Evolutionary conservation across 352 stramenopile species (phyloP).

Genomic region (Globisporangium barbulae): DNA sequence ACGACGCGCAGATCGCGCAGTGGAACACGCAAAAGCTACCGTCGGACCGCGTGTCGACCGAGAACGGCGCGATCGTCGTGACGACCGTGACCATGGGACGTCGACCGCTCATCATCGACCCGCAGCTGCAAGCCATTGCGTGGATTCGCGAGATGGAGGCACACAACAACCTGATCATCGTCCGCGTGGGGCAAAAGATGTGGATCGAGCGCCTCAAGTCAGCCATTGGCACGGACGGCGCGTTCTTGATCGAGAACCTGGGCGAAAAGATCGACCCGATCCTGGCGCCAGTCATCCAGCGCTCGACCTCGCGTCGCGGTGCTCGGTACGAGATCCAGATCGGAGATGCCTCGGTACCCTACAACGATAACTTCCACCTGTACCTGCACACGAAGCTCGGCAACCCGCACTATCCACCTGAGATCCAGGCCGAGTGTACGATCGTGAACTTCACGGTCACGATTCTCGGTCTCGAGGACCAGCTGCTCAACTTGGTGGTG

Average conservation of each 20-base stretch:
- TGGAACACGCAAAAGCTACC: constrained; percentile 94
- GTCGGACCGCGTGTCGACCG: constrained; percentile 91
- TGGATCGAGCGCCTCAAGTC: constrained; percentile 93
- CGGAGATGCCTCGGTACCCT: constrained; percentile 92
- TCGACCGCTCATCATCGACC: constrained; percentile 92
- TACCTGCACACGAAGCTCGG: constrained; percentile 95
- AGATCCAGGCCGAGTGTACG: constrained; percentile 94
- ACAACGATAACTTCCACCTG: constrained; percentile 92
- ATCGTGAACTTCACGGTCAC: constrained; percentile 96
- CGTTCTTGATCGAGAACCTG: constrained; percentile 94
- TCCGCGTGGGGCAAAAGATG: constrained; percentile 93
- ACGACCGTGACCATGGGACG: constrained; percentile 89
- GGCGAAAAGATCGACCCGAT: constrained; percentile 94
- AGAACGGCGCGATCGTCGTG: constrained; percentile 92
- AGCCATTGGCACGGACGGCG: constrained; percentile 91
- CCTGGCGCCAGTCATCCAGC: constrained; percentile 92
- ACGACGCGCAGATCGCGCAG: constrained; percentile 90
- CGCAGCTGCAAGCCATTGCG: constrained; percentile 91
- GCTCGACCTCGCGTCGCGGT: constrained; percentile 91
- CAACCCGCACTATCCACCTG: constrained; percentile 93
- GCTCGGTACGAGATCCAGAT: constrained; percentile 94
- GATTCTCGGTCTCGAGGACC: constrained; percentile 89
- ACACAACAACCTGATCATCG: constrained; percentile 90
- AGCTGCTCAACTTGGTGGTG: constrained; percentile 91
- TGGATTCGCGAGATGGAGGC: constrained; percentile 93